A percentile compares a stretch with the other conserved stretches of the same genome.
Evolutionary conservation across 352 stramenopile genomes (phyloP).

Genomic region (Pythium volutum): DNA sequence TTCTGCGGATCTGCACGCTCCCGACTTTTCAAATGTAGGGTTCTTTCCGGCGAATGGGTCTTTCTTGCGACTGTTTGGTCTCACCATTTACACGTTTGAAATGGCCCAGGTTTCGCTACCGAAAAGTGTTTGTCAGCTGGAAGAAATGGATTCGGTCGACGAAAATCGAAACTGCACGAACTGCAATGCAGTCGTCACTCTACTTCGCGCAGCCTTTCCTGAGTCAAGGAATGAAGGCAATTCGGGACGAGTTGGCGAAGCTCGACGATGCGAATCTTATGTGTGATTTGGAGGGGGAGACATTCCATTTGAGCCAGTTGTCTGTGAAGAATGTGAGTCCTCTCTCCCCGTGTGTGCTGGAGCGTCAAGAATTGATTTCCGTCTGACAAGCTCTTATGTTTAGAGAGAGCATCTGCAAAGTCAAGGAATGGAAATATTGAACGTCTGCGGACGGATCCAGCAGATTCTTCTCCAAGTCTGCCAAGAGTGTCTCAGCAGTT

Average conservation of each 20-base stretch:
- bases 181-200: constrained; percentile 37
- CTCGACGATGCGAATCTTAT: constrained; percentile 36
- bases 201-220: constrained; percentile 53
- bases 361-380: background rate
- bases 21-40: constrained; percentile 53
- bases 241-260: constrained; percentile 30
- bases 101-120: constrained; percentile 51
- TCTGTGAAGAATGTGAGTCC: constrained; percentile 34
- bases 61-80: background rate
- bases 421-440: constrained; percentile 24
- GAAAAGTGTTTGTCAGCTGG: constrained; percentile 60
- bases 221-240: constrained; percentile 30
- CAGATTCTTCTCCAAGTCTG: constrained; percentile 37
- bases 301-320: constrained; percentile 32
- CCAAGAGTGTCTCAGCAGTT: constrained; percentile 36
- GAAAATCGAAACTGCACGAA: constrained; percentile 42
- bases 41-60: background rate
- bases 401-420: constrained; percentile 17
- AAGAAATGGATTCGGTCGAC: constrained; percentile 43
- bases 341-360: no score
- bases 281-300: constrained; percentile 46
- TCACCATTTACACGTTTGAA: background rate
- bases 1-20: constrained; percentile 33
- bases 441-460: constrained; percentile 35
- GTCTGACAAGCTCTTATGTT: background rate